These are phyloP conservation scores for Hymenochaete sp. DNA, from an alignment of 1,284 basidiomycete genomes.

Conservation along the genomic window DNA sequence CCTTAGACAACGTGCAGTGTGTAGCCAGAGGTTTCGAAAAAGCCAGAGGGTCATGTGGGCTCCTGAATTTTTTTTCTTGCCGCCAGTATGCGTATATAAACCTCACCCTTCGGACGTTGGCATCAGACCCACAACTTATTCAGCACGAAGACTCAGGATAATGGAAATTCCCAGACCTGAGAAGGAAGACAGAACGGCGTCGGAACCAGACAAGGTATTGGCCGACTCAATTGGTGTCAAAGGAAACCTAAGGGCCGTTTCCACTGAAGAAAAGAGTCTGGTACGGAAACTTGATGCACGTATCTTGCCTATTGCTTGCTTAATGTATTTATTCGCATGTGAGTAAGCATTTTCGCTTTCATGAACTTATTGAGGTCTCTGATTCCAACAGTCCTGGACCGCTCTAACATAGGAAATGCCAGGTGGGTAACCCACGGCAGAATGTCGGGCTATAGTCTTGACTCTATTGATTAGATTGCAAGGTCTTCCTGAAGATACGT, in stretches of 20 bases:
- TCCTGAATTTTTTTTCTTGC: no score
- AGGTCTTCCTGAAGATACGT: conserved; percentile 52
- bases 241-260: not conserved
- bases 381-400: not conserved
- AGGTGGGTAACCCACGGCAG: not conserved
- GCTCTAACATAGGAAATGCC: not conserved
- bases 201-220: not conserved
- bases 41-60: no score
- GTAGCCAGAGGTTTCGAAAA: no score
- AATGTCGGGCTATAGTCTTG: conserved; percentile 46
- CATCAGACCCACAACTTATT: no score
- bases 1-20: no score
- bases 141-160: no score
- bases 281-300: conserved; percentile 58
- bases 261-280: conserved; percentile 43
- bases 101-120: no score
- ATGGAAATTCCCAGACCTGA: no score
- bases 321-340: conserved; percentile 72
- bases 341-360: conserved; percentile 24
- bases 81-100: no score
- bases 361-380: not conserved
- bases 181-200: no score
- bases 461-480: conserved; percentile 69
- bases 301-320: conserved; percentile 61
- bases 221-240: not conserved